Base-by-base conservation (phyloP, 2,329 filamentous ascomycete species). In the Diaporthe citri region DNA sequence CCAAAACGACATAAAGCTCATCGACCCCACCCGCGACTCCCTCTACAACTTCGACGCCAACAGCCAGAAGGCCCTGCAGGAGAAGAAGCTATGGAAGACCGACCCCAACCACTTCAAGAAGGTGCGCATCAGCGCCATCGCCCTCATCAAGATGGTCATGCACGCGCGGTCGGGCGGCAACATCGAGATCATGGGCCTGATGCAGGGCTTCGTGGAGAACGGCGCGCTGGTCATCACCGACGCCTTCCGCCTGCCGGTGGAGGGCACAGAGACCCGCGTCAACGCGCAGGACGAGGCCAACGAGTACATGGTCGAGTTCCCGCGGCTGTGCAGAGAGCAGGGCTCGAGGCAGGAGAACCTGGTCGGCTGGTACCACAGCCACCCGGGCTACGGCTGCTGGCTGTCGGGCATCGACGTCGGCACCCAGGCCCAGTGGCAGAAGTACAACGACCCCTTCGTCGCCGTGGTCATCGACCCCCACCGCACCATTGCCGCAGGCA, bases 111-210 rank as follows among this genome's bases (percentile, higher is more conserved):
- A 98, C 88, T 99, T 98, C 90, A 97, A 96, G 83, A 90, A 94
- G 72, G 95, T 98, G 62, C 95, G 96, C 80, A 96, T 99, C 85
- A 97, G 95, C 71, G 95, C 97, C 75, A 93, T 98, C 17, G 97
- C 97, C 7, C 90, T 99, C 75, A 91, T 98, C 79, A 99, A 99
- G 87, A 99, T 99, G 97, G 95, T 97, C 78, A 98, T 98, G 94
- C 97, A 99, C 83, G 97, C 97, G 13, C 94, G 97, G n/a, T 96
- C 95, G 0, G 97, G 97, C 78, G 96, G 97, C 74, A 92, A 91
- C 39, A 90, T 98, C 78, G 97, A 99, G 87, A 91, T 99, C 80
- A 99, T 99, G 97, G 97, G 97, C 74, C 85, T 99, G 79, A 99
- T 99, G 97, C 94, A 97, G 82, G 97, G 97, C 77, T 98, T 97